phyloP scores from a whole-genome alignment of 1,284 basidiomycete genomes.

The Stereum hirsutum region DNA sequence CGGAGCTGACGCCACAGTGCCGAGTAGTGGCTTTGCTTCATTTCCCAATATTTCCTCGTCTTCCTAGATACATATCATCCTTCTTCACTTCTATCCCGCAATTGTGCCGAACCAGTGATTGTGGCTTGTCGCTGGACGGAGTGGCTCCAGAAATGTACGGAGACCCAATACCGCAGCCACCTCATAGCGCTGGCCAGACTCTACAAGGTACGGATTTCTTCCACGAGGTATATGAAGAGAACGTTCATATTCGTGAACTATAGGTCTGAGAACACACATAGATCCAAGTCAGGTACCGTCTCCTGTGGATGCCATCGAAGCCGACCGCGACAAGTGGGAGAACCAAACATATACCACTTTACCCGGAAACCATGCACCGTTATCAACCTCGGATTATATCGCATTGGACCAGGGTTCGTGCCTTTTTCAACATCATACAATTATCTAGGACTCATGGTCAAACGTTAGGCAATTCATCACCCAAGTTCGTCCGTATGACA shows the following conservation, averaged over 20 bases:
- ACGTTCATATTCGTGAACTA: background rate
- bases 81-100: no score
- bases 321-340: constrained; percentile 81
- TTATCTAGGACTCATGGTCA: background rate
- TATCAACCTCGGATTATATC: constrained; percentile 82
- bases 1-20: no score
- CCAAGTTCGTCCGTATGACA: constrained; percentile 57
- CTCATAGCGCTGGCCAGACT: constrained; percentile 69
- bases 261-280: constrained; percentile 76
- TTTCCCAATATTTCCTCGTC: no score
- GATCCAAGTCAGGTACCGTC: constrained; percentile 91
- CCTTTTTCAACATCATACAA: background rate
- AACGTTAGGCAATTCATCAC: constrained; percentile 54
- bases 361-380: constrained; percentile 70
- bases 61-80: no score
- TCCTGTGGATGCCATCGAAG: constrained; percentile 76
- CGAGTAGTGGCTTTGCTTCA: no score
- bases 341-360: constrained; percentile 70
- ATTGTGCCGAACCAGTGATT: no score
- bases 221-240: background rate
- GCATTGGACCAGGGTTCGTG: constrained; percentile 86
- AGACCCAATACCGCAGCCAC: constrained; percentile 67
- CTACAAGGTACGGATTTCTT: constrained; percentile 38
- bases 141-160: no score
- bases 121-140: no score